phyloP scores from a whole-genome alignment of 1,139 yeast genomes.

The Entelexis paramagnoliae region DNA sequence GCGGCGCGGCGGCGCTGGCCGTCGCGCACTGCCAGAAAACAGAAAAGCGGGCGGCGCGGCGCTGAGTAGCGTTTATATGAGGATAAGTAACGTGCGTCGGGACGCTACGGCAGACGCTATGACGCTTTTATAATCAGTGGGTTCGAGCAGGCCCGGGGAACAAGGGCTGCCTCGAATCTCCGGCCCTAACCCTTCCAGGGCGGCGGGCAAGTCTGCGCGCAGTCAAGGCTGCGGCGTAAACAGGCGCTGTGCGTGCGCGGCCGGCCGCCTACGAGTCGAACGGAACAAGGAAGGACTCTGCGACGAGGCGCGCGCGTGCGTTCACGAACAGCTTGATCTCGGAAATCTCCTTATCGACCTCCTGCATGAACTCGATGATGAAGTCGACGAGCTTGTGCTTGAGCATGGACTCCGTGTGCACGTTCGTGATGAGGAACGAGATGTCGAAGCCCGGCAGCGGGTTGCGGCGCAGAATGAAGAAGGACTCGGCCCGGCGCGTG shows the following conservation, averaged over 20 bases:
- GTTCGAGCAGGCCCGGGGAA: background rate
- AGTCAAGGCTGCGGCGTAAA: background rate
- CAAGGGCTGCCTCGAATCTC: background rate
- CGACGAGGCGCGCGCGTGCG: conserved; percentile 96
- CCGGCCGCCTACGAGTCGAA: conserved; percentile 16
- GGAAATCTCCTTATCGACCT: conserved; percentile 95
- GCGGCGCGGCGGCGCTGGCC: background rate
- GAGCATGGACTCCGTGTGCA: conserved; percentile 92
- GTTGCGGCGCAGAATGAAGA: conserved; percentile 79
- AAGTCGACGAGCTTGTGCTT: conserved; percentile 93
- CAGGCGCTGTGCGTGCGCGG: background rate
- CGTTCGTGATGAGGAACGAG: conserved; percentile 83
- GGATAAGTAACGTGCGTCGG: background rate
- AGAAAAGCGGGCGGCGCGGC: too few relatives aligned
- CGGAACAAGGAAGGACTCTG: conserved; percentile 66
- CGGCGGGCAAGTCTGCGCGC: background rate
- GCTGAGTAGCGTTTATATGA: too few relatives aligned
- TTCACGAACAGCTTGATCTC: conserved; percentile 95
- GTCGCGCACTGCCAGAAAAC: too few relatives aligned
- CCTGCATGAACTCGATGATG: conserved; percentile 97
- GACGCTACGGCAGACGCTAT: background rate
- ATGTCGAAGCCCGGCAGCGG: conserved; percentile 91
- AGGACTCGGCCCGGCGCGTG: conserved; percentile 91
- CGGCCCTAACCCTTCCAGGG: background rate
- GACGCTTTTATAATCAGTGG: background rate